Base-by-base conservation (phyloP, 352 stramenopile species). In the Plasmopara muralis region DNA sequence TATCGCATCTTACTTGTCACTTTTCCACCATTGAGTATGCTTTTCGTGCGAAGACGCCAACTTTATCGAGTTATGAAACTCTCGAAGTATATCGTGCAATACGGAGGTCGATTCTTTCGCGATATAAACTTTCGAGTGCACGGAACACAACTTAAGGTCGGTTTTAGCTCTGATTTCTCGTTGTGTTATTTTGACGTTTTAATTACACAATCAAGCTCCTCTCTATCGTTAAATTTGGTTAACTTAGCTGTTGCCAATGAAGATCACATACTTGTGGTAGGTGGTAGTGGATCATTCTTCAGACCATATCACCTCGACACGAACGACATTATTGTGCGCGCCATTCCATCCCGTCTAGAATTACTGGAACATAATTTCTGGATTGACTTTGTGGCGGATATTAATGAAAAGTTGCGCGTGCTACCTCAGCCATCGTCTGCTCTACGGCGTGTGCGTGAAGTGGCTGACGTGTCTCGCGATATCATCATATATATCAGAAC, bases 81-180 rank as follows among this genome's bases (percentile, higher is more conserved):
- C 6, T 70, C 70, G 1, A 83, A 87, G 55, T 87, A 78, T 47
- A 68, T 90, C 31, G 66, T 63, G 30, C 66, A 84, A 12, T 83
- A 83, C 48, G 77, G 78, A 13, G 74, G 72, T 6, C 72, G 83
- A 14, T 91, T 93, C 47, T 89, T 89, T 35, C 80, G 83, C 33
- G 81, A 91, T 50, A 74, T 90, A 40, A 86, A 85, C 48, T 85
- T 90, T 51, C 78, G 81, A 13, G 73, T 83, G 15, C 78, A 89
- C 51, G 76, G 79, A 14, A 83, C 75, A 30, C 70, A 85, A 47
- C 64, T 90, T 14, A 90, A 92, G 46, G 64, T 93, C 48, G 83
- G 83, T 8, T 92, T 91, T 66, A 93, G 81, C 41, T 55, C 80
- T 12, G 83, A 93, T 57, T 90, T 92, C 56, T 91, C 79, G 6